Evolutionary conservation across 208 protist species (phyloP), one percentile per base, ranked within the genome.

Genomic region (Trypanosoma cruzi): DNA sequence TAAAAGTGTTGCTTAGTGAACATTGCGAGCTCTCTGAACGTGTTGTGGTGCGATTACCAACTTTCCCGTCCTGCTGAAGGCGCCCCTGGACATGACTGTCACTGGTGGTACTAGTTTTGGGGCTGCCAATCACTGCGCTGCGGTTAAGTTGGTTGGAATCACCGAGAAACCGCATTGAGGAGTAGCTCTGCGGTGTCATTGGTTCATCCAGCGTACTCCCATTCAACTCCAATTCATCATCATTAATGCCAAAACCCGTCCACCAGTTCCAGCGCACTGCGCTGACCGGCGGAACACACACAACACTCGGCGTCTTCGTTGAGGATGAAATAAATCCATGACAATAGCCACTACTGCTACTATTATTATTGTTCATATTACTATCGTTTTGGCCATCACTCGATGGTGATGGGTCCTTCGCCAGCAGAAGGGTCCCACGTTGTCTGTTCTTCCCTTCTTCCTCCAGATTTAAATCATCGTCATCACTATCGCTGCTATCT

Each of bases 171-270:
- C 32, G 22, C 57, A 84, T 52, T 16, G 74, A 75, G 0, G 74
- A 82, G 60, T 77, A 88, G 36, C 76, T 78, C 58, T 84, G 73
- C n/a, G 79, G 75, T 22, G 82, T 88, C 74, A 88, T 88, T 26
- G 82, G 82, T 44, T 60, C 79, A 50, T 81, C 75, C 55, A 80
- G 36, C 24, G 75, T 67, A 31, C 67, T 77, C 2, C 70, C 63
- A 4, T 52, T 67, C 14, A 68, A 20, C 13, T 64, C 56, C 10
- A 53, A 31, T 16, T 80, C 62, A 13, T 73, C 70, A 20, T 75
- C 72, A 29, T 64, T 42, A 18, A 67, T 50, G 16, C 80, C 66
- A 44, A 55, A 58, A 26, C 32, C 59, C 22, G 13, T 50, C 34
- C 29, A 48, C 31, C 40, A 5, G 49, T 73, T 48, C 42, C 26